phyloP scores from a whole-genome alignment of 352 stramenopile species.

The Phytophthora crassamura region DNA sequence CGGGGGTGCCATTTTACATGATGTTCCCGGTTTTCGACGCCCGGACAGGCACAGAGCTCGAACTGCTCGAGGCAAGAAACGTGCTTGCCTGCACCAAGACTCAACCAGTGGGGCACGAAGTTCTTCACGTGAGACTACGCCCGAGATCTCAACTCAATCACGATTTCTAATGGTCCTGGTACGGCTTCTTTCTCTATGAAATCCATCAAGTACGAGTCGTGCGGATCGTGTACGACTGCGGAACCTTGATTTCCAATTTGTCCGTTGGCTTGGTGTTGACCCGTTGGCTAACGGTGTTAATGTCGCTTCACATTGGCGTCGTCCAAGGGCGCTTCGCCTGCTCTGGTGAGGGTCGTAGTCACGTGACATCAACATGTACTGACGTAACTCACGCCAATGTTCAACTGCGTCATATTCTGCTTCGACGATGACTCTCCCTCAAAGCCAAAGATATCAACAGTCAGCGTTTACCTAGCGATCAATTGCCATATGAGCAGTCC shows the following conservation, averaged over 20 bases:
- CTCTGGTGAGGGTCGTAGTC: constrained; percentile 19
- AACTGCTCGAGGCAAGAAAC: constrained; percentile 21
- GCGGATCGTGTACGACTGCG: constrained; percentile 35
- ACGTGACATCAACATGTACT: no score
- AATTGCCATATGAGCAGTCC: neutral
- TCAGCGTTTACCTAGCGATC: no score
- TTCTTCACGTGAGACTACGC: constrained; percentile 9
- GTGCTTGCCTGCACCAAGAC: constrained; percentile 8
- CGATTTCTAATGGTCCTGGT: constrained; percentile 29
- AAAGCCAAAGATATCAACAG: constrained; percentile 1
- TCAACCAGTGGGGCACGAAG: constrained; percentile 18
- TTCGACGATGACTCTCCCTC: no score
- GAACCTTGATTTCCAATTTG: constrained; percentile 40
- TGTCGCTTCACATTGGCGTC: constrained; percentile 25
- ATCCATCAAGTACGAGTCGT: neutral
- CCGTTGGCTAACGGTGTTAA: constrained; percentile 37
- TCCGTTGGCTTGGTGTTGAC: constrained; percentile 36
- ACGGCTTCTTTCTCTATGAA: constrained; percentile 42
- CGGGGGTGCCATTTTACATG: constrained; percentile 22
- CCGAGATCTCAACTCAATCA: constrained; percentile 18
- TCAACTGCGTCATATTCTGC: no score
- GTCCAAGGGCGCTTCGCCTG: neutral
- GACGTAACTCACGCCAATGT: no score
- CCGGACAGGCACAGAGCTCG: constrained; percentile 18
- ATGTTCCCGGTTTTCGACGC: constrained; percentile 27